Evolutionary conservation across 23 red algal species (phyloP).

Genomic region (Cyanidiococcus yangmingshanensis): DNA sequence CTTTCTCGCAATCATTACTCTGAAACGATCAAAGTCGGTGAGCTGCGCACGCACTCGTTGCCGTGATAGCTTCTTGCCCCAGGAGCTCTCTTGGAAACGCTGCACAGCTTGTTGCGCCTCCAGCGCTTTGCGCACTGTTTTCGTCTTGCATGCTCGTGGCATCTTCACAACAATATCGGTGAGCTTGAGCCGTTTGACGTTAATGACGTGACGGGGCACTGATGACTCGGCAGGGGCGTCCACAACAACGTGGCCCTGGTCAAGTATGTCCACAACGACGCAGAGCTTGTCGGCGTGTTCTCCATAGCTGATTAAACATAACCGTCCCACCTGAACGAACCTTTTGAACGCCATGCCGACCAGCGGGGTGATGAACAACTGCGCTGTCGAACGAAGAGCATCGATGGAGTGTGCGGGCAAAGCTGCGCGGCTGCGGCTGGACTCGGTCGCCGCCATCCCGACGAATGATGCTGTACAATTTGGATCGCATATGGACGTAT

Average conservation of each 20-base stretch:
- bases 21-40: constrained; percentile 89
- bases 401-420: no score
- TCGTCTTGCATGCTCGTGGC: constrained; percentile 32
- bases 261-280: constrained; percentile 83
- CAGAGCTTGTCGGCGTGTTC: constrained; percentile 49
- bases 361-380: no score
- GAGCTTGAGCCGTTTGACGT: constrained; percentile 58
- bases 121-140: constrained; percentile 31
- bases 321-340: constrained; percentile 82
- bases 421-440: no score
- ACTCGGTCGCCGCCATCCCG: no score
- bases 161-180: constrained; percentile 57
- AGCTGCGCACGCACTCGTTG: constrained; percentile 48
- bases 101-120: constrained; percentile 42
- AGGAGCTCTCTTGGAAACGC: constrained; percentile 41
- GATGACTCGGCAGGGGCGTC: constrained; percentile 37
- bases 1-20: constrained; percentile 83
- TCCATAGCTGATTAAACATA: constrained; percentile 68
- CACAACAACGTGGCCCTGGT: constrained; percentile 59
- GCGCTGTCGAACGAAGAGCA: no score
- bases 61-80: constrained; percentile 64
- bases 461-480: no score
- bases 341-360: constrained; percentile 40
- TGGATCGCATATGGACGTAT: no score
- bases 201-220: constrained; percentile 54